Evolutionary conservation across 805 yeast species (phyloP).

Genomic region (Ogataea philodendri): DNA sequence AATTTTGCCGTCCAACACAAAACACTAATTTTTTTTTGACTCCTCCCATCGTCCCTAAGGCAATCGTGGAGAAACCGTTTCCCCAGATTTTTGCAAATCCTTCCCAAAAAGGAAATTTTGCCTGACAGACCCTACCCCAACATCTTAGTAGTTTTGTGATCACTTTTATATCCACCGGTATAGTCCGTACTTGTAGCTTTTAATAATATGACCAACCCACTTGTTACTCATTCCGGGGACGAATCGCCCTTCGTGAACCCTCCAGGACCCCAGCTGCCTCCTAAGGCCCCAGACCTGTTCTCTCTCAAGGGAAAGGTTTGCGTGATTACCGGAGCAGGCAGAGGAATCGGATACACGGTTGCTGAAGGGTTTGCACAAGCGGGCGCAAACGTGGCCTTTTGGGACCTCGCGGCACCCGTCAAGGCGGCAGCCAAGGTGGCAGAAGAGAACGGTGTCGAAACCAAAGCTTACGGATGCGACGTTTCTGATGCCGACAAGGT

Average conservation of each 20-base stretch:
- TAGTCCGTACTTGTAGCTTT: too few species aligned
- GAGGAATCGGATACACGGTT: constrained; percentile 41
- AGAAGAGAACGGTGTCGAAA: constrained; percentile 36
- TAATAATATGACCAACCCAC: too few species aligned
- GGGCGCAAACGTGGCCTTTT: constrained; percentile 43
- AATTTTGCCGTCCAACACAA: background rate
- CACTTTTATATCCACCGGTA: too few species aligned
- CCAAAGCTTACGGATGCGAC: constrained; percentile 28
- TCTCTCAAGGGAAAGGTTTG: constrained; percentile 43
- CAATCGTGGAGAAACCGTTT: background rate
- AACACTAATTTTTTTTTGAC: background rate
- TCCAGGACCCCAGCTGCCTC: constrained; percentile 50
- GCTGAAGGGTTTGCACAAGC: constrained; percentile 45
- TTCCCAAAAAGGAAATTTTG: background rate
- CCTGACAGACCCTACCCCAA: too few species aligned
- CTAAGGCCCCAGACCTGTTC: constrained; percentile 44
- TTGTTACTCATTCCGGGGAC: too few species aligned
- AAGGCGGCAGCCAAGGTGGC: constrained; percentile 38
- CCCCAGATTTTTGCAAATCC: background rate
- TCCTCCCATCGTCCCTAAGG: too few species aligned
- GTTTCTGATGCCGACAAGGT: constrained; percentile 35
- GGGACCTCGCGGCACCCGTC: constrained; percentile 39
- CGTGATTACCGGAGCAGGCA: constrained; percentile 42
- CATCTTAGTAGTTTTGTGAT: too few species aligned
- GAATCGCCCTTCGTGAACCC: constrained; percentile 11